phyloP scores from a whole-genome alignment of 805 yeast species.

The Saccharomycopsis sp. region DNA sequence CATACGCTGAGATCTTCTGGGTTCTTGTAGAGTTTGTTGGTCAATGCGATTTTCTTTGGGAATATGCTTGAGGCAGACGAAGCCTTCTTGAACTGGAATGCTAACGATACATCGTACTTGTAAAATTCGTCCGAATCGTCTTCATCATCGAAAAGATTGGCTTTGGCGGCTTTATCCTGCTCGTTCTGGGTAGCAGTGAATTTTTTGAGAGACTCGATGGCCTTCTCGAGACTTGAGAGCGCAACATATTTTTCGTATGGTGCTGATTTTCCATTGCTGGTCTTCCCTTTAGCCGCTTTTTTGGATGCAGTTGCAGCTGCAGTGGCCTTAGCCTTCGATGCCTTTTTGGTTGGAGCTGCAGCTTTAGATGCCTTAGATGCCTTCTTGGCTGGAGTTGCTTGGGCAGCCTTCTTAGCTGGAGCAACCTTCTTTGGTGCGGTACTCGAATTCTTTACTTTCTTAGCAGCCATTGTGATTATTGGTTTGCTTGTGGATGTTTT shows the following conservation, averaged over 20 bases:
- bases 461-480: neutral
- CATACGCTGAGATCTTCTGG: neutral
- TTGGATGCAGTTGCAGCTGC: neutral
- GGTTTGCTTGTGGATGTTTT: neutral
- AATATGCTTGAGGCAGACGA: conserved; percentile 1
- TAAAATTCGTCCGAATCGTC: conserved; percentile 31
- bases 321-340: conserved; percentile 2
- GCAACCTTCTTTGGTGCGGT: neutral
- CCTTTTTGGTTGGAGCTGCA: conserved; percentile 2
- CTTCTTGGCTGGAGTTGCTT: conserved; percentile 9
- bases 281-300: conserved; percentile 5
- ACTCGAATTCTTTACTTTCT: neutral
- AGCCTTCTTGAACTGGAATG: conserved; percentile 19
- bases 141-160: conserved; percentile 54
- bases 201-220: conserved; percentile 60
- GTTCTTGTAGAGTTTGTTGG: conserved; percentile 25
- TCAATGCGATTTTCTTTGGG: neutral
- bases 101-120: conserved; percentile 8
- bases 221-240: conserved; percentile 35
- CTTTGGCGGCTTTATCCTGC: conserved; percentile 26
- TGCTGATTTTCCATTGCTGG: neutral
- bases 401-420: neutral
- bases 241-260: conserved; percentile 1
- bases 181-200: conserved; percentile 38
- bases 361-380: neutral